phyloP scores from a whole-genome alignment of 2,329 filamentous ascomycete genomes.

The Coniochaeta sp. region DNA sequence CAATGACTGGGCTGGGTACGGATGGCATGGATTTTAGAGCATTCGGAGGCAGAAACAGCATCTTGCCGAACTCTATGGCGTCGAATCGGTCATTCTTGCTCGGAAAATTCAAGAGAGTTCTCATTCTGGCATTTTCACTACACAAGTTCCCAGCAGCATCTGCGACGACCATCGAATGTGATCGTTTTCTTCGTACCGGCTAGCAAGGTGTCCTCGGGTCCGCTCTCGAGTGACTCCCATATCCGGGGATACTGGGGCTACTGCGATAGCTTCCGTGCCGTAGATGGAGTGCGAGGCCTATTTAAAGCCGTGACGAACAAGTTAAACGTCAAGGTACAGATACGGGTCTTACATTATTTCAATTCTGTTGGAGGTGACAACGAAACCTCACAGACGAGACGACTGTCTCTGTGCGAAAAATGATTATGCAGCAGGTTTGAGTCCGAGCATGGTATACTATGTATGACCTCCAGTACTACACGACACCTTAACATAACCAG shows the following conservation, averaged over 20 bases:
- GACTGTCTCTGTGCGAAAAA: too few species aligned
- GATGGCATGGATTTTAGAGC: slow-evolving; percentile 3
- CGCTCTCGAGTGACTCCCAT: slow-evolving; percentile 21
- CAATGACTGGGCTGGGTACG: slow-evolving; percentile 1
- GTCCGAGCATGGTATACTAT: too few species aligned
- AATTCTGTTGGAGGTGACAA: background rate
- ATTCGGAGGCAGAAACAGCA: slow-evolving; percentile 1
- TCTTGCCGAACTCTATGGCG: background rate
- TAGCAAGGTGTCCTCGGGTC: slow-evolving; percentile 48
- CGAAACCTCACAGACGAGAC: background rate
- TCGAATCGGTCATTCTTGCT: slow-evolving; percentile 3
- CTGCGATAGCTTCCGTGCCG: slow-evolving; percentile 50
- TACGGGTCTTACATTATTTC: slow-evolving; percentile 50
- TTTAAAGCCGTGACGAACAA: slow-evolving; percentile 54
- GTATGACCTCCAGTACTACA: too few species aligned
- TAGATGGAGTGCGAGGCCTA: slow-evolving; percentile 47
- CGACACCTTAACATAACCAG: too few species aligned
- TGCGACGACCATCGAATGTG: slow-evolving; percentile 1
- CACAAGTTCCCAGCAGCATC: background rate
- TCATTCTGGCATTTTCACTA: background rate
- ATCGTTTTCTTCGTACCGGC: slow-evolving; percentile 31
- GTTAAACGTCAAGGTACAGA: slow-evolving; percentile 54
- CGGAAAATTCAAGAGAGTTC: slow-evolving; percentile 1
- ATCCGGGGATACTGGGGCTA: slow-evolving; percentile 49
- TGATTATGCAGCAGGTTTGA: too few species aligned